Base-by-base conservation (phyloP, 306 rosid species). In the Trifolium subterraneum region DNA sequence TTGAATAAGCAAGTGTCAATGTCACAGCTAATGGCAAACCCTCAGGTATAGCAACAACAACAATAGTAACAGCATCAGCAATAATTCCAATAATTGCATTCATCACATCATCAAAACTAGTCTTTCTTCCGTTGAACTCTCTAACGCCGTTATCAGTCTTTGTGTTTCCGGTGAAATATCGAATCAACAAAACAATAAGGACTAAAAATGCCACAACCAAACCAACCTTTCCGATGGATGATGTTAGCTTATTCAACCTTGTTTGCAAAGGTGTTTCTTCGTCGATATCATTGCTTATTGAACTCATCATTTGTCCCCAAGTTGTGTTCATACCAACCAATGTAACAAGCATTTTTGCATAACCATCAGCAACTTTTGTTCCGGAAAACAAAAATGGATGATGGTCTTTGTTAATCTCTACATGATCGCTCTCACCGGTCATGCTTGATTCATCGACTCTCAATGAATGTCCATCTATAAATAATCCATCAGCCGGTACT, bases 271-370 rank as follows among this genome's bases (percentile, higher is more conserved):
- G 84, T 0, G 81, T 81, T 14, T 81, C 20, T 64, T 80, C 81
- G 4, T 75, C 29, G 9, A 3, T 64, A 1, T 81, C 80, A 2
- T 56, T 47, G 78, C 78, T 81, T 14, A 81, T 70, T 0, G 81
- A 81, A 18, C 84, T 81, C 84, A 81, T 81, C 84, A 81, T 81
- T 44, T 75, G 58, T n/a, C 84, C 81, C 84, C 84, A 81, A 11
- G 74, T 81, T n/a, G 84, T 81, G 58, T 64, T 75, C 84, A 81
- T 81, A 9, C 84, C 84, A 11, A 81, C 84, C 3, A 81, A 81
- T 3, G 84, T 75, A 56, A 81, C 81, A 12, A 81, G 58, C 84
- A 81, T 81, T 29, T 64, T 81, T 0, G 48, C 84, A 70, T 80
- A 80, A 7, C 84, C 84, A 18, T 80, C 84, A 2, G 22, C 84